A percentile compares a stretch with the other conserved stretches of the same genome.
Conservation (phyloP, 2,329 filamentous ascomycete species). For the Fusarium citri region DNA sequence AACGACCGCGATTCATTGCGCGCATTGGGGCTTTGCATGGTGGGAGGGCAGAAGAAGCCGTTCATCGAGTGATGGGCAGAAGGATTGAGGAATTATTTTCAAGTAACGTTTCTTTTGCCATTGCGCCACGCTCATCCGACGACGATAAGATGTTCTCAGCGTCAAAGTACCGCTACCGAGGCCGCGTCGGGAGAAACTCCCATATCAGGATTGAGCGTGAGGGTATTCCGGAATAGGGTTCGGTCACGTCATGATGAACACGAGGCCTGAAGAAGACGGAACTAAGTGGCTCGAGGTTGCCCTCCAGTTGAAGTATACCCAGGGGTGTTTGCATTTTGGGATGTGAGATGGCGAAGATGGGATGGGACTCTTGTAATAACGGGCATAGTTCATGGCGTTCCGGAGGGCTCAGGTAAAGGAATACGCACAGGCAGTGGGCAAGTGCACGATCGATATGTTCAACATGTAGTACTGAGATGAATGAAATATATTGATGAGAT, state of each 20-base stretch:
- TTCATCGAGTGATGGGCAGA: conserved; percentile 65
- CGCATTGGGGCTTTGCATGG: conserved; percentile 71
- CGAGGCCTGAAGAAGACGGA: conserved; percentile 4
- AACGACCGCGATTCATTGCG: conserved; percentile 75
- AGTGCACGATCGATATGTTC: conserved; percentile 39
- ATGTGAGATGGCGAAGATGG: conserved; percentile 33
- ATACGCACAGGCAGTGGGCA: conserved; percentile 47
- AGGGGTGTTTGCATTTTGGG: conserved; percentile 44
- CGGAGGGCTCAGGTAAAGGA: conserved; percentile 17
- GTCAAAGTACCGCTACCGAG: conserved; percentile 26
- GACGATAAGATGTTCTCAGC: conserved; percentile 19
- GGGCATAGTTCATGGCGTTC: conserved; percentile 46
- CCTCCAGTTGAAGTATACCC: conserved; percentile 42
- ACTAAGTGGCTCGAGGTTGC: conserved; percentile 12
- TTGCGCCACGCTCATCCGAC: conserved; percentile 21
- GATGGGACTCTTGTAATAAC: conserved; percentile 31
- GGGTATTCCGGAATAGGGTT: conserved; percentile 8
- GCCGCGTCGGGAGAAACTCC: conserved; percentile 39
- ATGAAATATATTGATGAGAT: conserved; percentile 30
- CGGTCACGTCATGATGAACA: conserved; percentile 13
- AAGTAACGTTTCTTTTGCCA: conserved; percentile 23
- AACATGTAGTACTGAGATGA: conserved; percentile 20
- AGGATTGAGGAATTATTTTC: conserved; percentile 22
- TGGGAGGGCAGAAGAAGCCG: conserved; percentile 73
- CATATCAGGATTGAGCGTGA: conserved; percentile 25